Percentiles rank a stretch among this genome's conserved stretches.
Evolutionary conservation across 2,329 filamentous ascomycete genomes (phyloP).

Genomic region (Calonectria pauciramosa): DNA sequence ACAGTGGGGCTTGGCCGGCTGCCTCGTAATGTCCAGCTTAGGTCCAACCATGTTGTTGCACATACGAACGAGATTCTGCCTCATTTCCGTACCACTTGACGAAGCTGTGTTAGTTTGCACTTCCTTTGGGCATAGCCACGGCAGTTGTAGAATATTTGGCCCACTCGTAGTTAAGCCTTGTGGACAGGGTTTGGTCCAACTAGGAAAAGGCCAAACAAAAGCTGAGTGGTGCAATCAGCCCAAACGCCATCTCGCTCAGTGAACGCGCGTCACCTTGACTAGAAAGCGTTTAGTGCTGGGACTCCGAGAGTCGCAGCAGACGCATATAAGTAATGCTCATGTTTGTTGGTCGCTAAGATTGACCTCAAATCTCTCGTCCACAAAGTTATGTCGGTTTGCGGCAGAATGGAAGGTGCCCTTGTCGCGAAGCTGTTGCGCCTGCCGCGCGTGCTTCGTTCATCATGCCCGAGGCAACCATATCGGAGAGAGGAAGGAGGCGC

Average conservation of each 20-base stretch:
- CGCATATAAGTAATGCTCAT: background rate
- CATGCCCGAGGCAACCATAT: conserved; percentile 17
- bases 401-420: background rate
- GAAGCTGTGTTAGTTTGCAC: background rate
- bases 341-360: background rate
- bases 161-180: background rate
- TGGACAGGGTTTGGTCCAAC: background rate
- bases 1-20: background rate
- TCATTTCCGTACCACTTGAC: background rate
- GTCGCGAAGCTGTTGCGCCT: background rate
- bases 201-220: background rate
- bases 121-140: background rate
- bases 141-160: background rate
- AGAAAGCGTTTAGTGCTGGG: background rate
- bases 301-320: background rate
- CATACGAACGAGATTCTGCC: background rate
- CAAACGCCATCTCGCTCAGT: background rate
- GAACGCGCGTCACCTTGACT: conserved; percentile 17
- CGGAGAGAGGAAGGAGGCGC: background rate
- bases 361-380: background rate
- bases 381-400: background rate
- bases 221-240: background rate
- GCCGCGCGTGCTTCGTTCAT: background rate
- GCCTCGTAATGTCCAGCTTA: background rate
- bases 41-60: background rate